phyloP scores from a whole-genome alignment of 805 yeast genomes.

The Kodamaea laetipori region DNA sequence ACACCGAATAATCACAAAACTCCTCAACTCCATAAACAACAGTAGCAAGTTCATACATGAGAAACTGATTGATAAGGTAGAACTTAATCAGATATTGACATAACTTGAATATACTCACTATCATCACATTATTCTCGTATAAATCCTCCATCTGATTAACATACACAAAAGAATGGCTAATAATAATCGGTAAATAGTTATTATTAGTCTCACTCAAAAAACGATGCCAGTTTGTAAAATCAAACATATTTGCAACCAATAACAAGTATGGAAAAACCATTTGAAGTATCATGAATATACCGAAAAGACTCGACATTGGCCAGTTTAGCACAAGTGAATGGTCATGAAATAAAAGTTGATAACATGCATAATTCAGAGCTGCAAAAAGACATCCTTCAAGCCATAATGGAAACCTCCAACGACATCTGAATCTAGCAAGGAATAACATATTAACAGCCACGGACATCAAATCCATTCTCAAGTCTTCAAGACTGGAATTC shows the following conservation, averaged over 20 bases:
- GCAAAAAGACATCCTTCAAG: conserved; percentile 26
- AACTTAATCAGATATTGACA: conserved; percentile 32
- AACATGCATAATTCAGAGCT: conserved; percentile 22
- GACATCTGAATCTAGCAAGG: conserved; percentile 27
- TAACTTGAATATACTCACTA: conserved; percentile 19
- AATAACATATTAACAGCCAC: conserved; percentile 32
- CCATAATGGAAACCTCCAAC: conserved; percentile 13
- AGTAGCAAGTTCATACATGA: conserved; percentile 30
- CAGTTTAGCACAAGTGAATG: conserved; percentile 12
- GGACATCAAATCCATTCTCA: conserved; percentile 24
- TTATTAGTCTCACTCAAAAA: conserved; percentile 32
- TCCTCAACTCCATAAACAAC: conserved; percentile 12
- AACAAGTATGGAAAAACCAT: conserved; percentile 25
- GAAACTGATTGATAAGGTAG: conserved; percentile 35
- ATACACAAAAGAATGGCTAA: conserved; percentile 36
- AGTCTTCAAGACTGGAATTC: conserved; percentile 15
- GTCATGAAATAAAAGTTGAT: conserved; percentile 15
- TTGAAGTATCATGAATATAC: conserved; percentile 21
- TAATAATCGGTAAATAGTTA: conserved; percentile 36
- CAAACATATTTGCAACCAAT: conserved; percentile 16
- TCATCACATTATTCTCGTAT: conserved; percentile 2
- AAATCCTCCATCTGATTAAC: conserved; percentile 17
- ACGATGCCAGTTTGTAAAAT: conserved; percentile 5
- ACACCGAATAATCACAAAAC: not conserved
- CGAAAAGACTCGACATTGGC: conserved; percentile 16